Conservation (phyloP, 192 early-diverging fungal genomes). For the Funneliformis geosporum region DNA sequence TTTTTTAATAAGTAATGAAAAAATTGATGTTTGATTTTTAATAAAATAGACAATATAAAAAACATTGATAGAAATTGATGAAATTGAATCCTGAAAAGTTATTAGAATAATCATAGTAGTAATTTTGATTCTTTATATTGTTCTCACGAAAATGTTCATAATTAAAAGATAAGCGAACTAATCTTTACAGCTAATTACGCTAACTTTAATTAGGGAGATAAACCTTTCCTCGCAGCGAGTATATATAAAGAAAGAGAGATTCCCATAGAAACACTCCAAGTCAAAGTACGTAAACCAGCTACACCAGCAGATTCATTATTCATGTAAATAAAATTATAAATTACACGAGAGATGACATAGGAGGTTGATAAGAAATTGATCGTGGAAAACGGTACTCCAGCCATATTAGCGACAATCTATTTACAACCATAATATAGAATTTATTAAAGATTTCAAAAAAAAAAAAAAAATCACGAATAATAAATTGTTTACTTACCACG, state of each 20-base stretch:
- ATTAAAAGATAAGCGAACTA: no score
- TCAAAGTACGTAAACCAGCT: background rate
- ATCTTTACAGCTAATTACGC: no score
- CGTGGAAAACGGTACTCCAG: background rate
- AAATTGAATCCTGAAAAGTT: no score
- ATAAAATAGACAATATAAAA: no score
- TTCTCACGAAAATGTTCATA: no score
- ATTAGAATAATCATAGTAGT: no score
- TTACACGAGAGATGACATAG: background rate
- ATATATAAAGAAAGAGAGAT: background rate
- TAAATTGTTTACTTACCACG: constrained; percentile 36
- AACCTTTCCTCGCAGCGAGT: background rate
- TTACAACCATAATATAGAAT: background rate
- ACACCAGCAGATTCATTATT: background rate
- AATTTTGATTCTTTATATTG: no score
- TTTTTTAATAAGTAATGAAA: no score
- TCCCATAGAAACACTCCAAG: background rate
- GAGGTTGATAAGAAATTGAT: background rate
- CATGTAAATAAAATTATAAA: constrained; percentile 17
- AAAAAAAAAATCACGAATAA: background rate
- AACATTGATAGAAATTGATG: no score
- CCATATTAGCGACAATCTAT: background rate
- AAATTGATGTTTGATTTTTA: no score
- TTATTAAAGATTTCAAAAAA: background rate
- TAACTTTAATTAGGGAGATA: no score